Evolutionary conservation across 2,329 filamentous ascomycete genomes (phyloP).

Genomic region (Trichoderma oligosporum): DNA sequence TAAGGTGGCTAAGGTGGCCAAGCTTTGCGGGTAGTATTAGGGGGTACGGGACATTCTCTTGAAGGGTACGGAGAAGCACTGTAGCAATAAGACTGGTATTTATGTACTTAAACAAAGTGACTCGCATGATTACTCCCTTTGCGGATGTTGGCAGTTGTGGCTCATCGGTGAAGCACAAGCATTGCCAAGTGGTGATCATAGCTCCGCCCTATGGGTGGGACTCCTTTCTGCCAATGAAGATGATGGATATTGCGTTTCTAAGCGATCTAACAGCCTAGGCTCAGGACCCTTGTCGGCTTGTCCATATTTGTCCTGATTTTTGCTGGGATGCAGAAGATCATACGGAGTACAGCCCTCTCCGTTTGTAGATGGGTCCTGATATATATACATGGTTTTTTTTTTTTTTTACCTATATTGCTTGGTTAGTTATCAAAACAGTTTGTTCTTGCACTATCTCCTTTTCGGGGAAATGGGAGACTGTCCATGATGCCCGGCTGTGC

Average conservation of each 20-base stretch:
- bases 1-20: too few species aligned
- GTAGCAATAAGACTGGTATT: not conserved
- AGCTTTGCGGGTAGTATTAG: not conserved
- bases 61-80: not conserved
- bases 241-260: constrained; percentile 6
- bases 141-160: constrained; percentile 10
- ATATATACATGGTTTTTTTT: too few species aligned
- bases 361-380: not conserved
- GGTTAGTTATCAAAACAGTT: not conserved
- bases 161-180: not conserved
- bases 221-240: constrained; percentile 1
- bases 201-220: constrained; percentile 17
- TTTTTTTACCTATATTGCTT: too few species aligned
- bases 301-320: too few species aligned
- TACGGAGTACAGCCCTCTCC: not conserved
- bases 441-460: not conserved
- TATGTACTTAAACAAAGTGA: too few species aligned
- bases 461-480: not conserved
- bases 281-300: not conserved
- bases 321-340: too few species aligned
- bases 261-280: constrained; percentile 12
- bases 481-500: not conserved
- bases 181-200: constrained; percentile 8
- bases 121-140: not conserved
- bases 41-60: not conserved